phyloP scores from a whole-genome alignment of 306 rosid species.

The Carpinus fangiana region DNA sequence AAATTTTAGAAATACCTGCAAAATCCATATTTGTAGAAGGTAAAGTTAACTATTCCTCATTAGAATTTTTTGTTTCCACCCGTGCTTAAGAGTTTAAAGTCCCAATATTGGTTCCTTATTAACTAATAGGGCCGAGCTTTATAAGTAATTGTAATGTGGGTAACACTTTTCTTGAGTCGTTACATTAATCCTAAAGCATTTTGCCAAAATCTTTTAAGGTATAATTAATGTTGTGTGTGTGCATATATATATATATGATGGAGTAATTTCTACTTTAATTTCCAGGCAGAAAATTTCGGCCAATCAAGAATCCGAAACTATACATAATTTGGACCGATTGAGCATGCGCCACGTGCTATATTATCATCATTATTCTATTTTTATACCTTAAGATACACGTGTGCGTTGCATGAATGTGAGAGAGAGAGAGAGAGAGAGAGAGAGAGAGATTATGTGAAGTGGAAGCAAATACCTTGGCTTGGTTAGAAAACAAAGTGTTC shows the following conservation, averaged over 20 bases:
- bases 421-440: conserved; percentile 35
- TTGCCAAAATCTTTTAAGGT: too few relatives aligned
- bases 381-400: conserved; percentile 61
- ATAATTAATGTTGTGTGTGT: not conserved
- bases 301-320: conserved; percentile 17
- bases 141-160: too few relatives aligned
- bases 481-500: conserved; percentile 51
- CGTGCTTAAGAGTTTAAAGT: too few relatives aligned
- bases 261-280: not conserved
- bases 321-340: conserved; percentile 19
- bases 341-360: conserved; percentile 23
- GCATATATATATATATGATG: not conserved
- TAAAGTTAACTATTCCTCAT: too few relatives aligned
- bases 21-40: too few relatives aligned
- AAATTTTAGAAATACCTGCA: too few relatives aligned
- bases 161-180: too few relatives aligned
- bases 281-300: conserved; percentile 28
- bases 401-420: conserved; percentile 29
- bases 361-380: conserved; percentile 19
- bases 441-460: conserved; percentile 70
- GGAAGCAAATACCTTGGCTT: conserved; percentile 82
- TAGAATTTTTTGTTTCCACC: too few relatives aligned
- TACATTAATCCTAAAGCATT: too few relatives aligned
- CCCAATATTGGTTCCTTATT: too few relatives aligned
- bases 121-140: too few relatives aligned